Evolutionary conservation across 2,329 filamentous ascomycete species (phyloP).

Genomic region (Botrytis sinoallii): DNA sequence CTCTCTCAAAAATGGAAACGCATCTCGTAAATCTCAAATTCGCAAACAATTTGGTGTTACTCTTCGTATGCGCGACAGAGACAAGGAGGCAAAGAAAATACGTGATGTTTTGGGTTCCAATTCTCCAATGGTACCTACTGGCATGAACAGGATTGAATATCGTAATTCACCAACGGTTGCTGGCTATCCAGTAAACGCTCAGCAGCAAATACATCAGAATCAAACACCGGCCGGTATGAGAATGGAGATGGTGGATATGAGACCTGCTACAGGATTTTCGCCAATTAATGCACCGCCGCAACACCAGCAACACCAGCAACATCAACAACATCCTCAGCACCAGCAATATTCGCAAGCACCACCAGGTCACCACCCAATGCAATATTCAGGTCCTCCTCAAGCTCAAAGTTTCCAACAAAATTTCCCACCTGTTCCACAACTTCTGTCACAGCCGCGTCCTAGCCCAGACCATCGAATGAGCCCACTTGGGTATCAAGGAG

Average conservation of each 20-base stretch:
- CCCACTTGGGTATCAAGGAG: background rate
- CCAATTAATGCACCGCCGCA: slow-evolving; percentile 22
- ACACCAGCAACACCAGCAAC: background rate
- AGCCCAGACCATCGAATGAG: background rate
- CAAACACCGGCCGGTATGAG: background rate
- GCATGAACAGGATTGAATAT: background rate
- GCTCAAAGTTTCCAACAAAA: background rate
- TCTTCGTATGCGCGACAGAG: slow-evolving; percentile 32
- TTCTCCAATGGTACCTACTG: background rate
- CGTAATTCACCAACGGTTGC: background rate
- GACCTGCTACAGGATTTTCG: slow-evolving; percentile 20
- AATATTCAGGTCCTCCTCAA: background rate
- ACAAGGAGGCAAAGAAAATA: slow-evolving; percentile 26
- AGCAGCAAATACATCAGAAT: background rate
- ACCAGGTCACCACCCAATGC: background rate
- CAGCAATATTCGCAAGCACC: background rate
- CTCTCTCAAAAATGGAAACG: slow-evolving; percentile 32
- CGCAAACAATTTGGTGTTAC: slow-evolving; percentile 32
- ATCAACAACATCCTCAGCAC: background rate
- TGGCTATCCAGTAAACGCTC: background rate
- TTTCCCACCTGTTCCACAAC: background rate
- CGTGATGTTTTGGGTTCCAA: background rate
- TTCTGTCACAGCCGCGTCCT: background rate
- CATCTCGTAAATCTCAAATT: slow-evolving; percentile 33
- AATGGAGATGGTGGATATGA: slow-evolving; percentile 14